Evolutionary conservation across 768 basidiomycete species (phyloP), one percentile per base, ranked within the genome.

Genomic region (Rickenella mellea): DNA sequence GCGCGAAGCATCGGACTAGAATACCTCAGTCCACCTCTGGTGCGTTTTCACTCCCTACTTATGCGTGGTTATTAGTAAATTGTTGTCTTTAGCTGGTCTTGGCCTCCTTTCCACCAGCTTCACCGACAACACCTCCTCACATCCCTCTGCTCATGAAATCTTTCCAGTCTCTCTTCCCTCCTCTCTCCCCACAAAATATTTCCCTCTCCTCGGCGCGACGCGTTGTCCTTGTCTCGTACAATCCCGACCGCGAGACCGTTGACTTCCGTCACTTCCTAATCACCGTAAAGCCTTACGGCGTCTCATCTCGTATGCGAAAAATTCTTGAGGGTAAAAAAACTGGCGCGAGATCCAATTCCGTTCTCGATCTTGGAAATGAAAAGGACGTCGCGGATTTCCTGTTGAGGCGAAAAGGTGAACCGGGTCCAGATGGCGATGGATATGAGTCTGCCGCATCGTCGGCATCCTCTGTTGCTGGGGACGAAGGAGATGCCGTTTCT

Each of bases 341-440:
- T 31, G 47, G 50, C 20, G 55, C 65, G 12, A 51, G 54, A 29
- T 54, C 58, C 29, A 48, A 55, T 50, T 51, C 57, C 41, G 55
- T 89, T 20, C 68, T 91, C 14, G 80, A 99, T 57, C 74, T 99
- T 10, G 80, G 86, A 7, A 85, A 80, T 48, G 91, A 94, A 58
- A 82, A 84, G 56, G 96, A 99, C 55, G 83, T 99, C 22, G 90
- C 94, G 2, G 94, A 99, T 59, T 99, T 96, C 57, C 62, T 99
- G 51, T 71, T 98, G 28, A 66, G 88, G 22, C 78, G 72, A 53
- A 66, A 68, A 40, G 83, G 83, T 12, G 74, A 80, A 42, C 55
- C 68, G 35, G 72, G 72, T 12, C 47, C 60, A 29, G 72, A 78
- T 33, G 64, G 67, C 39, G 83, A 77, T 24, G 78, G 86, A 17